phyloP scores from a whole-genome alignment of 176 grass and related monocot species.

The Aechmea fasciata region DNA sequence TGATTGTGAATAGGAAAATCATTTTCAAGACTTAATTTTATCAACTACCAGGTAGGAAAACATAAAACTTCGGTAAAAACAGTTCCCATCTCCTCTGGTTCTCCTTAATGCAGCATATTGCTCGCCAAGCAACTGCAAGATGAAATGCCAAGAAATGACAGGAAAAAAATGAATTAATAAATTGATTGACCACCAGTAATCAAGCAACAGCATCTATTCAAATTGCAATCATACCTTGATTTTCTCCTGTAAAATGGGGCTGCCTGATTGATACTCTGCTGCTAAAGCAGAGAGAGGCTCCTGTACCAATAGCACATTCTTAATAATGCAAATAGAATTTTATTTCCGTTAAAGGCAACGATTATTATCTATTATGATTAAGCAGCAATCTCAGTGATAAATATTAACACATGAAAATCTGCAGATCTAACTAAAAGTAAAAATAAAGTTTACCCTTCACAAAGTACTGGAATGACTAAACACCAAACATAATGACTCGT shows the following conservation, averaged over 20 bases:
- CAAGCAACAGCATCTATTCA: not conserved
- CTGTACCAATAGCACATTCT: constrained; percentile 37
- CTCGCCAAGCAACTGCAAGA: constrained; percentile 68
- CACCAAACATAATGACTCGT: too few species aligned
- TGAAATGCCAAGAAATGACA: constrained; percentile 17
- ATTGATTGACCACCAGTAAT: not conserved
- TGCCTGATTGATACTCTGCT: constrained; percentile 74
- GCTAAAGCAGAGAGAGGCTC: constrained; percentile 89
- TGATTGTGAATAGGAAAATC: not conserved
- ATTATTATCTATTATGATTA: not conserved
- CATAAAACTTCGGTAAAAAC: constrained; percentile 99
- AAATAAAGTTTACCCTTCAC: too few species aligned
- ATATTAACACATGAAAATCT: not conserved
- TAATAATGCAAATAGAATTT: not conserved
- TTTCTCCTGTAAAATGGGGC: constrained; percentile 86
- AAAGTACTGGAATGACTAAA: too few species aligned
- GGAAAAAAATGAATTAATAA: constrained; percentile 24
- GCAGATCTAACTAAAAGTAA: too few species aligned
- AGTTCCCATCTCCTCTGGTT: constrained; percentile 94
- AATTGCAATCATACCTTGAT: constrained; percentile 50
- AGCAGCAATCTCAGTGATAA: constrained; percentile 2
- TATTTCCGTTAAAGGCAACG: not conserved
- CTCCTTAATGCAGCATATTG: constrained; percentile 91
- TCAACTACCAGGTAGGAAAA: constrained; percentile 86
- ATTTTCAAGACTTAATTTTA: not conserved